A percentile compares a stretch with the other conserved stretches of the same genome.
phyloP scores from a whole-genome alignment of 495 filamentous ascomycete species.

The Trichoderma virens region DNA sequence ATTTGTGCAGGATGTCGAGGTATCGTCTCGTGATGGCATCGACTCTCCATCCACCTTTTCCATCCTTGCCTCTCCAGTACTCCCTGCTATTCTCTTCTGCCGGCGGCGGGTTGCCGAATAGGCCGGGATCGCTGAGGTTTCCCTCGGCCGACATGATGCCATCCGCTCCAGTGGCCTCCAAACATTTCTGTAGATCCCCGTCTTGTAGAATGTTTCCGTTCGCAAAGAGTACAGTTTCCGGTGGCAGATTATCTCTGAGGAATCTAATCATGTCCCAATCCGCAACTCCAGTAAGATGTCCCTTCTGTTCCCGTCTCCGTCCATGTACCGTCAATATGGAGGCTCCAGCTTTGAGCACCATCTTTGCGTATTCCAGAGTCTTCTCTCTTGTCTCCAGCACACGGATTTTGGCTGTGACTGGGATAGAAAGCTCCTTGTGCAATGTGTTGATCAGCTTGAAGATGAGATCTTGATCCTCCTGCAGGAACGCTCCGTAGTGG shows the following conservation, averaged over 20 bases:
- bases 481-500: slow-evolving; percentile 87
- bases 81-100: slow-evolving; percentile 58
- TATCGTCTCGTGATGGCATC: slow-evolving; percentile 85
- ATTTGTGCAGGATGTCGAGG: slow-evolving; percentile 74
- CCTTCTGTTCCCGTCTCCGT: slow-evolving; percentile 82
- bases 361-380: slow-evolving; percentile 82
- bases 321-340: slow-evolving; percentile 93
- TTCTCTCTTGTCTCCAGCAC: slow-evolving; percentile 80
- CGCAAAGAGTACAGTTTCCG: slow-evolving; percentile 87
- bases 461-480: slow-evolving; percentile 85
- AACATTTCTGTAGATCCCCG: slow-evolving; percentile 70
- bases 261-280: slow-evolving; percentile 83
- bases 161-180: slow-evolving; percentile 81
- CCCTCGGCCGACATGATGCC: slow-evolving; percentile 95
- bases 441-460: slow-evolving; percentile 69
- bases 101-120: slow-evolving; percentile 65
- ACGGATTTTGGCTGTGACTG: slow-evolving; percentile 91
- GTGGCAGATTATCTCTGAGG: slow-evolving; percentile 73
- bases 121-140: slow-evolving; percentile 80
- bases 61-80: slow-evolving; percentile 78
- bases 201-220: slow-evolving; percentile 89
- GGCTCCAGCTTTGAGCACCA: slow-evolving; percentile 80
- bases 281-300: slow-evolving; percentile 87
- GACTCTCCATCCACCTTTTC: slow-evolving; percentile 79
- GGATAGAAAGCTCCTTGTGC: slow-evolving; percentile 62